phyloP scores from a whole-genome alignment of 177 flowering plant genomes.

The Telopea speciosissima region DNA sequence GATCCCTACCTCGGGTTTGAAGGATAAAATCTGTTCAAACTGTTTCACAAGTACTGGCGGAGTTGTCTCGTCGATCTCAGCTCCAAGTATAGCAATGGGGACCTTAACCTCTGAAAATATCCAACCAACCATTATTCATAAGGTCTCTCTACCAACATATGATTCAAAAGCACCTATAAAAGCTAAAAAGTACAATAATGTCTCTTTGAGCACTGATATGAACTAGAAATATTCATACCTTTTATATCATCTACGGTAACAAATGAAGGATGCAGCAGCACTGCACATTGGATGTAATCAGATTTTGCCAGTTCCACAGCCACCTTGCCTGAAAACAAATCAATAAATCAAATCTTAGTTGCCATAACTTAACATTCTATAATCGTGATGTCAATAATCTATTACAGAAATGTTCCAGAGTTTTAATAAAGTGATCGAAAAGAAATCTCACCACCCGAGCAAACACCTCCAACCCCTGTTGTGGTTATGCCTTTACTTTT shows the following conservation, averaged over 20 bases:
- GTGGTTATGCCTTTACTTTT: constrained; percentile 53
- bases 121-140: neutral
- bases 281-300: constrained; percentile 42
- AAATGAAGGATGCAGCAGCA: constrained; percentile 46
- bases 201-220: neutral
- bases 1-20: constrained; percentile 32
- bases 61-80: constrained; percentile 56
- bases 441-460: constrained; percentile 77
- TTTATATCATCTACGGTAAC: constrained; percentile 51
- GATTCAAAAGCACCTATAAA: neutral
- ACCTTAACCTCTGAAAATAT: constrained; percentile 50
- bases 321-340: constrained; percentile 42
- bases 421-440: neutral
- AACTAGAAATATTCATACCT: constrained; percentile 25
- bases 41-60: constrained; percentile 72
- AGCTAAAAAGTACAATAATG: neutral
- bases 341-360: constrained; percentile 4
- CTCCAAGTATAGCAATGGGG: constrained; percentile 70
- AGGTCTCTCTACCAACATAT: neutral
- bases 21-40: constrained; percentile 49
- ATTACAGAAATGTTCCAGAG: neutral
- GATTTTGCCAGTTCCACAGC: constrained; percentile 41
- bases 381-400: no score
- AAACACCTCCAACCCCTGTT: constrained; percentile 76
- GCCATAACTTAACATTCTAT: neutral